phyloP scores from a whole-genome alignment of 1,284 basidiomycete species.

The Rhizoctonia solani region DNA sequence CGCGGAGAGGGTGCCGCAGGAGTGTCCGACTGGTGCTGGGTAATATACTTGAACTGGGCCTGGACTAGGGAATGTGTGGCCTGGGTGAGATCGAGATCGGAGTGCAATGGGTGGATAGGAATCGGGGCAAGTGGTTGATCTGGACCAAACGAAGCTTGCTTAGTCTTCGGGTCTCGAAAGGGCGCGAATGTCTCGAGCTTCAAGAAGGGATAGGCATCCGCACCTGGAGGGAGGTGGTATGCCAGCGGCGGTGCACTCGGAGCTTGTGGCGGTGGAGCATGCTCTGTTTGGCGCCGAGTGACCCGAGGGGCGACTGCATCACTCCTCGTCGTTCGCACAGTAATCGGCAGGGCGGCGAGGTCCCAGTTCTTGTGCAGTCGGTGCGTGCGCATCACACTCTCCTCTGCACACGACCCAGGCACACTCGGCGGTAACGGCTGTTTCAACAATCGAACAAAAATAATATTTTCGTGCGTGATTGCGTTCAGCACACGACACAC shows the following conservation, averaged over 20 bases:
- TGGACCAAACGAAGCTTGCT: constrained; percentile 15
- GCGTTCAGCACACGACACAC: constrained; percentile 8
- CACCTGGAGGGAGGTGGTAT: constrained; percentile 30
- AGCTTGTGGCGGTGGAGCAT: background rate
- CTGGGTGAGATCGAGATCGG: too few species aligned
- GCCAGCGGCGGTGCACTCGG: background rate
- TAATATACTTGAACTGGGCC: too few species aligned
- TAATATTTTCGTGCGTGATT: constrained; percentile 1
- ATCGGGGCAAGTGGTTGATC: background rate
- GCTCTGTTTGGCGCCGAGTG: too few species aligned
- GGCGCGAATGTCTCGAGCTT: constrained; percentile 28
- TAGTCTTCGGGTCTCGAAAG: constrained; percentile 17
- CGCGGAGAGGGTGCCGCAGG: too few species aligned
- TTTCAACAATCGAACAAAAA: constrained; percentile 8
- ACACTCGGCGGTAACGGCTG: too few species aligned
- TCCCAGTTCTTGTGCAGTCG: constrained; percentile 29
- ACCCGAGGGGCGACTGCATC: background rate
- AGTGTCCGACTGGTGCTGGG: too few species aligned
- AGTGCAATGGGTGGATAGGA: too few species aligned
- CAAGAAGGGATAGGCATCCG: constrained; percentile 25
- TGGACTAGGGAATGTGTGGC: too few species aligned
- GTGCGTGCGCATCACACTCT: constrained; percentile 5
- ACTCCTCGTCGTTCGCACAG: background rate
- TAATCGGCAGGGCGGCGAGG: constrained; percentile 11
- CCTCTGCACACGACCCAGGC: background rate